Base-by-base conservation (phyloP, 2,329 filamentous ascomycete species). In the Fusarium haematococcum region DNA sequence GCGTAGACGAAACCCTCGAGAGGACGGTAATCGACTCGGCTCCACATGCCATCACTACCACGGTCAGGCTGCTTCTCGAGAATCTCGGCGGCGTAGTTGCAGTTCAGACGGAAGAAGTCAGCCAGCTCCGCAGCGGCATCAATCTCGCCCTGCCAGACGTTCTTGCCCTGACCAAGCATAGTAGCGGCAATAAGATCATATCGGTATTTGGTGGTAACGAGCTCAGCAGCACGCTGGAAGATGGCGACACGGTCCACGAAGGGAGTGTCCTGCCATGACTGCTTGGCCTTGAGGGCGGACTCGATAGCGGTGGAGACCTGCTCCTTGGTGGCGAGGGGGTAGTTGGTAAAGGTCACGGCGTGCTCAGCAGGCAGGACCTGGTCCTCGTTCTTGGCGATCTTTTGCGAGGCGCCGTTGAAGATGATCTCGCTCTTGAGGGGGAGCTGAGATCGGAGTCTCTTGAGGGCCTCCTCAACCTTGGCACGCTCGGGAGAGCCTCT, bases 121-220 rank as follows among this genome's bases (percentile, higher is more conserved):
- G 91, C 93, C 77, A 97, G 85, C 87, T 98, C 97, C 6, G 96
- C 96, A 9, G 96, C 96, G 33, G 95, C 90, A 82, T 98, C 96
- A 71, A 98, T 98, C 88, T 98, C 96, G 4, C 96, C 96, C 85
- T 98, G 97, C 95, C 95, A 98, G 43, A 94, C 95, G 82, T 98
- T 98, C 90, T 98, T 98, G 79, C 97, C 96, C 85, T 99, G 96
- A 63, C 96, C 96, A 30, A 98, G 87, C 91, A 98, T 98, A 4
- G 97, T 98, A 33, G 95, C 91, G 5, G 97, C 96, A 92, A 98
- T 97, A 76, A 98, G 90, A 63, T 98, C 95, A 85, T 98, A 98
- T 80, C 97, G 91, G 85, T 98, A 98, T 86, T 98, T 98, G 72
- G 90, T 93, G 56, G 93, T 88, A 71, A 98, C 91, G 63, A 98